Percentiles rank a stretch among this genome's conserved stretches.
Conservation (phyloP, 345 rosid species). For the Tarenaya hassleriana region DNA sequence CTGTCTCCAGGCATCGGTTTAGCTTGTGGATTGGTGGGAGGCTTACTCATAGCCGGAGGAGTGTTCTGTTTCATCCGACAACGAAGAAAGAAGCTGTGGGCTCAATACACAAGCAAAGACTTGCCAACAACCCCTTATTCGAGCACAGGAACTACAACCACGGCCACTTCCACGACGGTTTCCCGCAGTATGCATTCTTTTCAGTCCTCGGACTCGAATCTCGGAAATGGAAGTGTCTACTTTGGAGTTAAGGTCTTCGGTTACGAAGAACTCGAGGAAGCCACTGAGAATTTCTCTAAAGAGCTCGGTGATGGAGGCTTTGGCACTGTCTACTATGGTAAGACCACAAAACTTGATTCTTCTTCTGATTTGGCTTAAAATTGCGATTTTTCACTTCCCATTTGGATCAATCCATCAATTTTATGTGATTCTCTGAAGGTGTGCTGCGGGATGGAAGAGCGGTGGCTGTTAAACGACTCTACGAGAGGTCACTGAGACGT, state of each 20-base stretch:
- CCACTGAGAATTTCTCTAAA: conserved; percentile 66
- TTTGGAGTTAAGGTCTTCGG: conserved; percentile 69
- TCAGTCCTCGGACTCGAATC: conserved; percentile 35
- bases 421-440: conserved; percentile 31
- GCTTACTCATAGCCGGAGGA: background rate
- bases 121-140: conserved; percentile 38
- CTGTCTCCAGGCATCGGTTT: conserved; percentile 1
- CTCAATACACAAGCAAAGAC: conserved; percentile 16
- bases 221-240: conserved; percentile 47
- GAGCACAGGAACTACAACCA: conserved; percentile 34
- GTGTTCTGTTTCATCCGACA: background rate
- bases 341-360: background rate
- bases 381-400: background rate
- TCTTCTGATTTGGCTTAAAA: background rate
- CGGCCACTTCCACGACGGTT: conserved; percentile 32
- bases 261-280: conserved; percentile 68
- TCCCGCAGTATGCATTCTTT: conserved; percentile 49
- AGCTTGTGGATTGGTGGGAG: background rate
- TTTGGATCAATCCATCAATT: background rate
- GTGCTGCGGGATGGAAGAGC: conserved; percentile 61
- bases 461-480: conserved; percentile 80
- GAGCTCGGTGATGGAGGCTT: conserved; percentile 93
- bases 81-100: background rate
- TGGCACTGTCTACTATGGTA: conserved; percentile 80
- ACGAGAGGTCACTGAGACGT: conserved; percentile 54